phyloP scores from a whole-genome alignment of 306 rosid species.

The Fragaria nilgerrensis region DNA sequence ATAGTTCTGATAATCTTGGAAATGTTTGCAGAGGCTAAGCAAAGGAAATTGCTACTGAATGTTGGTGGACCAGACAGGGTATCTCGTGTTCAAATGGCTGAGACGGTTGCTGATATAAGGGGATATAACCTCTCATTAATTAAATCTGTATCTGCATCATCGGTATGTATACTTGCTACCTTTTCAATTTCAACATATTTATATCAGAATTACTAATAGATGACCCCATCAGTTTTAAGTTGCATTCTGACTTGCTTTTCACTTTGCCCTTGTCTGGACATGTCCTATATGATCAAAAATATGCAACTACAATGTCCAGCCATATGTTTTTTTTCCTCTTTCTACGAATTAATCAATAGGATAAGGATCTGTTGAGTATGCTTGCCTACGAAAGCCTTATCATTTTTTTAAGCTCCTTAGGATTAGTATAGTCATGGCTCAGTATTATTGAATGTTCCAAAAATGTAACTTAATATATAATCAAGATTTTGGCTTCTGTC shows the following conservation, averaged over 20 bases:
- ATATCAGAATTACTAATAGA: neutral
- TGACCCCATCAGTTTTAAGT: neutral
- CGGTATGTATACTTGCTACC: slow-evolving; percentile 41
- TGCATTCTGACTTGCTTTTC: neutral
- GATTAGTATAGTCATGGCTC: neutral
- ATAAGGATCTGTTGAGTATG: neutral
- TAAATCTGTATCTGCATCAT: slow-evolving; percentile 65
- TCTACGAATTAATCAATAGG: neutral
- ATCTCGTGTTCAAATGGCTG: slow-evolving; percentile 87
- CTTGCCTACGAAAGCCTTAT: neutral
- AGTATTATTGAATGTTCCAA: neutral
- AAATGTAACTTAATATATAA: neutral
- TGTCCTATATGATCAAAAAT: neutral
- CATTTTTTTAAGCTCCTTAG: neutral
- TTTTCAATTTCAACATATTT: neutral
- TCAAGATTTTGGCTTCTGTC: neutral
- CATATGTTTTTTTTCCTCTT: slow-evolving; percentile 1
- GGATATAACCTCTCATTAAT: slow-evolving; percentile 63
- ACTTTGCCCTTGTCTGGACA: neutral
- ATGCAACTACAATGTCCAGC: neutral
- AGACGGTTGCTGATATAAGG: slow-evolving; percentile 71
- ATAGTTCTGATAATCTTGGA: slow-evolving; percentile 22
- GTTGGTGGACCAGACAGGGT: slow-evolving; percentile 85
- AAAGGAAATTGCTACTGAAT: slow-evolving; percentile 65
- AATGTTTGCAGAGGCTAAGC: slow-evolving; percentile 53